Conservation (phyloP, 2,329 filamentous ascomycete species). For the Colletotrichum plurivorum region DNA sequence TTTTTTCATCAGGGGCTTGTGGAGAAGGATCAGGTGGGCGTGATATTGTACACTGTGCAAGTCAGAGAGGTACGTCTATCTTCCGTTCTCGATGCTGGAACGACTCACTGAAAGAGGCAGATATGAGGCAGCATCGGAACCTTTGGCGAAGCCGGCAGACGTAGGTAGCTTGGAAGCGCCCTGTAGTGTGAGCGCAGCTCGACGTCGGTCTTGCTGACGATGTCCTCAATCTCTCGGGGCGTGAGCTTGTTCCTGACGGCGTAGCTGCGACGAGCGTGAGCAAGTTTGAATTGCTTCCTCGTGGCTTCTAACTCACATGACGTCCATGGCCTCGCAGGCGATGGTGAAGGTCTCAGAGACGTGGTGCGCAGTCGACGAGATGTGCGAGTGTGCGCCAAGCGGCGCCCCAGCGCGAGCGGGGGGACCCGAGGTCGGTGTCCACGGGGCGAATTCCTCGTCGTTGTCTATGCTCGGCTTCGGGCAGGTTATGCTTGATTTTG, state of each 20-base stretch:
- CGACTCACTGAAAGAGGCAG: slow-evolving; percentile 44
- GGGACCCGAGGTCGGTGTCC: slow-evolving; percentile 22
- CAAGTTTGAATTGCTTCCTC: no score
- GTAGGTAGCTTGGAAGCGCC: slow-evolving; percentile 39
- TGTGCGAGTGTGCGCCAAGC: slow-evolving; percentile 36
- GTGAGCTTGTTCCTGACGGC: slow-evolving; percentile 31
- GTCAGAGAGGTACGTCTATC: not conserved
- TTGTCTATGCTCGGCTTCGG: slow-evolving; percentile 39
- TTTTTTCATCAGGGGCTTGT: slow-evolving; percentile 41
- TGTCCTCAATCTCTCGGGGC: slow-evolving; percentile 23
- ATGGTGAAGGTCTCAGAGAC: slow-evolving; percentile 41
- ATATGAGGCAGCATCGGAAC: slow-evolving; percentile 43
- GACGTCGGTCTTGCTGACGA: slow-evolving; percentile 41
- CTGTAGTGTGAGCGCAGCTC: slow-evolving; percentile 40
- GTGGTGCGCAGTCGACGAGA: slow-evolving; percentile 37
- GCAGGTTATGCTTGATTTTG: slow-evolving; percentile 41
- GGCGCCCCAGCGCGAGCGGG: not conserved
- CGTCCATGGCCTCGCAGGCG: slow-evolving; percentile 42
- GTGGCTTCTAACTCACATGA: slow-evolving; percentile 24
- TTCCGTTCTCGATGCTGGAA: not conserved
- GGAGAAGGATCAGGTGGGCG: slow-evolving; percentile 42
- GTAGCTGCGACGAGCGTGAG: not conserved
- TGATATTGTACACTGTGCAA: slow-evolving; percentile 44
- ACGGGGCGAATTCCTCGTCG: slow-evolving; percentile 40
- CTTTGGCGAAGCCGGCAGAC: slow-evolving; percentile 35